phyloP scores from a whole-genome alignment of 139 green algal species.

The Asterochloris sp. region DNA sequence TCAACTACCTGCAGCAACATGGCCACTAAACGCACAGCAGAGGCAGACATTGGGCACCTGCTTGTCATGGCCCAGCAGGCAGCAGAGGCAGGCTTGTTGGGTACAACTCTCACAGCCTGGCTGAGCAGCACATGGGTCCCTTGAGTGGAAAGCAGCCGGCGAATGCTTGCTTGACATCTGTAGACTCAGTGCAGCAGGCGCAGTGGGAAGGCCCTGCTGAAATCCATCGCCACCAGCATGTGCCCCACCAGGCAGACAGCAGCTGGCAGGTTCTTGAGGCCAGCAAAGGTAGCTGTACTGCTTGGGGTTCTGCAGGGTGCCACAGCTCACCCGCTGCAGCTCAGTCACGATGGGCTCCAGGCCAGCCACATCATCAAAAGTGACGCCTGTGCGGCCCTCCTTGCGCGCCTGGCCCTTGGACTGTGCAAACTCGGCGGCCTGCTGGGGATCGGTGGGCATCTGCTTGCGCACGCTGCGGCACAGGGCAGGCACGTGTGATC shows the following conservation, averaged over 20 bases:
- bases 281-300: too few relatives aligned
- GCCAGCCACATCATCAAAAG: slow-evolving; percentile 91
- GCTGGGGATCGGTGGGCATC: slow-evolving; percentile 55
- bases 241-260: not conserved
- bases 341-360: slow-evolving; percentile 80
- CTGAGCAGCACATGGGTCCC: too few relatives aligned
- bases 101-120: too few relatives aligned
- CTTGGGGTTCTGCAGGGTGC: too few relatives aligned
- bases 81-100: too few relatives aligned
- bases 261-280: too few relatives aligned
- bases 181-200: not conserved
- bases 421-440: slow-evolving; percentile 92
- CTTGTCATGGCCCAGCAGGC: too few relatives aligned
- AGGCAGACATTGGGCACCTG: not conserved
- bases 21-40: not conserved
- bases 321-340: slow-evolving; percentile 58
- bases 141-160: too few relatives aligned
- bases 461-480: slow-evolving; percentile 38
- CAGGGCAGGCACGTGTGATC: not conserved
- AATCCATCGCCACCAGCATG: not conserved
- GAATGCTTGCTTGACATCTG: too few relatives aligned
- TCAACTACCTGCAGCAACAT: slow-evolving; percentile 12
- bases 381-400: slow-evolving; percentile 80
- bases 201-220: not conserved
- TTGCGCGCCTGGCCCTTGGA: slow-evolving; percentile 79